phyloP scores from a whole-genome alignment of 768 basidiomycete species.

The Mycena metata region DNA sequence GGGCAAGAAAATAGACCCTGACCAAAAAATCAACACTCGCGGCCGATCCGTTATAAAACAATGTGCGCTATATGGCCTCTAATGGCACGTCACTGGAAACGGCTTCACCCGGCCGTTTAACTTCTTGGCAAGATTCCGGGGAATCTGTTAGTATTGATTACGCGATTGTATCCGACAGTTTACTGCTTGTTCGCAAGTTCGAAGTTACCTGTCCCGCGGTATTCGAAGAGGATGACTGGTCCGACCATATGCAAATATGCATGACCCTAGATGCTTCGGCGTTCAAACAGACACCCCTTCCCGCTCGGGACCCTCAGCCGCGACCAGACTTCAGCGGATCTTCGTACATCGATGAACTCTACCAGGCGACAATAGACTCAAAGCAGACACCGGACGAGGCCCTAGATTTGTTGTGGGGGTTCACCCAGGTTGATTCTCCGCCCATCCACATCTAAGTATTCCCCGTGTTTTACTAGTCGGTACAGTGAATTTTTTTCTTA shows the following conservation, averaged over 20 bases:
- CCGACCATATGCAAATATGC: not conserved
- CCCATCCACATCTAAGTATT: not conserved
- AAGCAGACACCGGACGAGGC: not conserved
- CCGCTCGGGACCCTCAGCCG: no score
- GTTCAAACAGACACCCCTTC: no score
- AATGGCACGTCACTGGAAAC: slow-evolving; percentile 4
- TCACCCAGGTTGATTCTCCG: not conserved
- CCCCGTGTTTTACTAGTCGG: no score
- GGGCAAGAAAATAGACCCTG: not conserved
- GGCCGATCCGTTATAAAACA: not conserved
- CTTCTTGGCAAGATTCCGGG: not conserved
- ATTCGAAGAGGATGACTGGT: slow-evolving; percentile 1
- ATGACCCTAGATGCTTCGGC: no score
- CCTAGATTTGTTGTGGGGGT: not conserved
- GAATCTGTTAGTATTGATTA: slow-evolving; percentile 9
- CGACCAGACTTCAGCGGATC: no score
- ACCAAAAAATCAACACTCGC: not conserved
- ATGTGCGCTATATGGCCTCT: not conserved
- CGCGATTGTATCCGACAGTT: not conserved
- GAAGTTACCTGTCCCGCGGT: not conserved
- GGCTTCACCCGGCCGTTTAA: not conserved
- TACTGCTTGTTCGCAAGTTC: slow-evolving; percentile 2
- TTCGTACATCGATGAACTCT: not conserved
- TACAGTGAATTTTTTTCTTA: no score
- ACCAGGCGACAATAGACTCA: not conserved